A percentile compares a stretch with the other conserved stretches of the same genome.
Evolutionary conservation across 2,329 filamentous ascomycete species (phyloP).

Genomic region (Pseudogymnoascus sp.): DNA sequence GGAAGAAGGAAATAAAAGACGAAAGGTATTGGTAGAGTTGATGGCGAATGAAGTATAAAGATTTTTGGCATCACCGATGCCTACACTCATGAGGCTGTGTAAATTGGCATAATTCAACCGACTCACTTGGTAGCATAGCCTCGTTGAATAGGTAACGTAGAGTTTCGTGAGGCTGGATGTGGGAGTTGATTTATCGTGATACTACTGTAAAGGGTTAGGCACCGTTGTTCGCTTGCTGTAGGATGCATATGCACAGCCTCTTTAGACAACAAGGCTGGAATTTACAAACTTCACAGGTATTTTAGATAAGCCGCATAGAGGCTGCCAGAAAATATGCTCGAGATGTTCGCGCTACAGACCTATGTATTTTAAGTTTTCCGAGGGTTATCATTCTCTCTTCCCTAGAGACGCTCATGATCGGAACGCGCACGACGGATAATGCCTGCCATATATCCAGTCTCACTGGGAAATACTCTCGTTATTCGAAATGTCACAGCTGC

Average conservation of each 20-base stretch:
- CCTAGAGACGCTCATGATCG: neutral
- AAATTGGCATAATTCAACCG: neutral
- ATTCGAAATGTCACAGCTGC: slow-evolving; percentile 14
- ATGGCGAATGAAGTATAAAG: neutral
- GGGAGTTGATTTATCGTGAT: neutral
- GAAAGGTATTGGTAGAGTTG: neutral
- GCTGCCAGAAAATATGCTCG: neutral
- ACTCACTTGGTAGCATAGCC: neutral
- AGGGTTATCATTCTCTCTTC: neutral
- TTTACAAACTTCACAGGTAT: neutral
- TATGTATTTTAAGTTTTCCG: neutral
- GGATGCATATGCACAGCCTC: neutral
- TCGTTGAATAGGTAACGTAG: neutral
- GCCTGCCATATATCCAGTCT: slow-evolving; percentile 30
- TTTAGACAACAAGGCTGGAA: neutral
- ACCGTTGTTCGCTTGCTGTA: neutral
- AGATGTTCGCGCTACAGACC: neutral
- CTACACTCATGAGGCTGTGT: neutral
- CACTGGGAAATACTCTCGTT: slow-evolving; percentile 24
- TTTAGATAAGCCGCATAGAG: neutral
- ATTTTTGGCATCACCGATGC: neutral
- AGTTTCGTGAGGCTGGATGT: neutral
- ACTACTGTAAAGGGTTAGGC: neutral
- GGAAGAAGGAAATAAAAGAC: neutral
- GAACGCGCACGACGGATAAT: slow-evolving; percentile 18